phyloP scores from a whole-genome alignment of 1,139 yeast genomes.

The Ogataea hybrid region DNA sequence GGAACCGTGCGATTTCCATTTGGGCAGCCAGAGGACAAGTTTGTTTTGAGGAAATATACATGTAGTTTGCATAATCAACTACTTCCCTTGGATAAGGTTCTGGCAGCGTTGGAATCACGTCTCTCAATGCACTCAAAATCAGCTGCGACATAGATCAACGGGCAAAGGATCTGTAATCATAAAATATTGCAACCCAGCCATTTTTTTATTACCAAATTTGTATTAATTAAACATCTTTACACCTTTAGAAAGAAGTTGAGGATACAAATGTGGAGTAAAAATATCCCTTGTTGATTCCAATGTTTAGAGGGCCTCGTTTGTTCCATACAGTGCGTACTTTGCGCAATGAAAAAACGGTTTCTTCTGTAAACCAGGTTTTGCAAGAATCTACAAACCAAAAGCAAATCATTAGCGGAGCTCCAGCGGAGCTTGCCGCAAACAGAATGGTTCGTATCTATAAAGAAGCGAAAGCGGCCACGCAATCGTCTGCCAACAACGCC shows the following conservation, averaged over 20 bases:
- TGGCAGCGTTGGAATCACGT: slow-evolving; percentile 48
- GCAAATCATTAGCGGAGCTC: slow-evolving; percentile 80
- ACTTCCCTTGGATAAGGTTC: slow-evolving; percentile 50
- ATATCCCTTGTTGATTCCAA: not conserved
- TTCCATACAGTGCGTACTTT: slow-evolving; percentile 7
- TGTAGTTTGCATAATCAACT: slow-evolving; percentile 47
- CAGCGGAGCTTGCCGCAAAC: slow-evolving; percentile 51
- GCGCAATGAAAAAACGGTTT: slow-evolving; percentile 7
- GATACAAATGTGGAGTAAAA: slow-evolving; percentile 8
- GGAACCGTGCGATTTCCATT: slow-evolving; percentile 63
- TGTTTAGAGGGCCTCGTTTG: slow-evolving; percentile 6
- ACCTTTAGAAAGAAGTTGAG: not conserved
- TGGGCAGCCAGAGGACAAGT: slow-evolving; percentile 43
- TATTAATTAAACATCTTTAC: slow-evolving; percentile 2
- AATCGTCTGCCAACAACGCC: slow-evolving; percentile 59
- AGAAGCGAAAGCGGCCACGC: slow-evolving; percentile 81
- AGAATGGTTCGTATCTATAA: slow-evolving; percentile 77
- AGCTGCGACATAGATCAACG: slow-evolving; percentile 29
- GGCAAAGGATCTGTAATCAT: not conserved
- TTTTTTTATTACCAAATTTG: slow-evolving; percentile 1
- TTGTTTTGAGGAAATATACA: slow-evolving; percentile 51
- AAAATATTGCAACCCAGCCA: slow-evolving; percentile 10
- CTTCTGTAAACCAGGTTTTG: slow-evolving; percentile 6
- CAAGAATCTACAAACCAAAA: slow-evolving; percentile 38
- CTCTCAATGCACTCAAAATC: slow-evolving; percentile 36